phyloP scores from a whole-genome alignment of 306 rosid genomes.

The Styphnolobium japonicum region DNA sequence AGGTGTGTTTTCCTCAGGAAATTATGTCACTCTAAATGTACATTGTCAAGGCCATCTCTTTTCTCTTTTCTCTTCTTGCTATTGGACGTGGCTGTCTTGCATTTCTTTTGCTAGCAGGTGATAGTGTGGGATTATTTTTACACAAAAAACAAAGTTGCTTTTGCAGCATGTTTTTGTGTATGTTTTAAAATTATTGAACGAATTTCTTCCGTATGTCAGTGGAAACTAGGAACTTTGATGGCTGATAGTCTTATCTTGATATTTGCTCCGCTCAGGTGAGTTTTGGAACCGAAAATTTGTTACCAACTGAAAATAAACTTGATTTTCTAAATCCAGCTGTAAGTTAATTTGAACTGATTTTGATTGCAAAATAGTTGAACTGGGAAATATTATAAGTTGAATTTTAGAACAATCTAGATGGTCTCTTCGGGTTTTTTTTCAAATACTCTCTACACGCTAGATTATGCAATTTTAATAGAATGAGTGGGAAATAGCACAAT shows the following conservation, averaged over 20 bases:
- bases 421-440: not conserved
- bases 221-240: not conserved
- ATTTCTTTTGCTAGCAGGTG: not conserved
- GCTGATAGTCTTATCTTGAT: not conserved
- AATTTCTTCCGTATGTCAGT: not conserved
- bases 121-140: not conserved
- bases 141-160: too few species aligned
- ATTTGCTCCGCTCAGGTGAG: not conserved
- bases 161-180: not conserved
- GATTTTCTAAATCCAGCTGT: too few species aligned
- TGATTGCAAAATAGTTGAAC: too few species aligned
- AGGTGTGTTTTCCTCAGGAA: constrained; percentile 46
- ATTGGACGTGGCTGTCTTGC: not conserved
- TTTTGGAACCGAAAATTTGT: too few species aligned
- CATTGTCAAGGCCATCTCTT: not conserved
- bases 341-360: too few species aligned
- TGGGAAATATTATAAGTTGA: too few species aligned
- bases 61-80: not conserved
- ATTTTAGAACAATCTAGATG: not conserved
- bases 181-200: not conserved
- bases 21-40: not conserved
- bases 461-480: not conserved
- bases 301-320: too few species aligned
- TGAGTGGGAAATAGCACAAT: too few species aligned
- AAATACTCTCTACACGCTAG: not conserved